Conservation (phyloP, 164 flowering plant genomes). For the Vitis amurensis region DNA sequence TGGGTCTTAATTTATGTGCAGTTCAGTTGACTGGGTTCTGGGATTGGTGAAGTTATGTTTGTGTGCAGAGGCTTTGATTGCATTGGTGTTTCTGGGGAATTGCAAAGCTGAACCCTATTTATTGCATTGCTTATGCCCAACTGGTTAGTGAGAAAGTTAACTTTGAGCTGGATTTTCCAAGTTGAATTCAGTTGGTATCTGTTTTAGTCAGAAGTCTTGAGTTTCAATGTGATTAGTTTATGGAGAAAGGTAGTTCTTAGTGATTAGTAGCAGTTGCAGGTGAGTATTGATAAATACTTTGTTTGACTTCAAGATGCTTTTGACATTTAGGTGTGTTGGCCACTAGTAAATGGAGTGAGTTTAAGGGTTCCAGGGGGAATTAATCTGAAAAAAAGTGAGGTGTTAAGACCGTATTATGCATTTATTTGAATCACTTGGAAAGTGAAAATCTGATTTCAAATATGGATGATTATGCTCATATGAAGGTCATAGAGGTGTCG, state of each 20-base stretch:
- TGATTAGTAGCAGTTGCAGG: background rate
- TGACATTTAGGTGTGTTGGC: too few species aligned
- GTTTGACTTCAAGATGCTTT: too few species aligned
- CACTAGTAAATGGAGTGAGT: too few species aligned
- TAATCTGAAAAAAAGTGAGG: too few species aligned
- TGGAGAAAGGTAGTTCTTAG: background rate
- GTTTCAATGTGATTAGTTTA: background rate
- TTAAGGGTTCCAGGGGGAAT: too few species aligned
- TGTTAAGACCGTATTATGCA: too few species aligned
- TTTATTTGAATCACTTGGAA: too few species aligned
- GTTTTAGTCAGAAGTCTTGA: background rate
- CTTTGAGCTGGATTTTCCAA: background rate
- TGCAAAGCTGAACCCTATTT: background rate
- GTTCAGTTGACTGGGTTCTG: background rate
- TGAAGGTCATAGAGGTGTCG: too few species aligned
- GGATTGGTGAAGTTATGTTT: background rate
- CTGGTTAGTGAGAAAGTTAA: constrained; percentile 1
- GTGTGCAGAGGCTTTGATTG: background rate
- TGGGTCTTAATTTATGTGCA: constrained; percentile 1
- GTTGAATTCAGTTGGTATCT: background rate
- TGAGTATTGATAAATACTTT: background rate
- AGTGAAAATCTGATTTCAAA: too few species aligned
- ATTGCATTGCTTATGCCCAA: background rate
- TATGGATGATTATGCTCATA: too few species aligned
- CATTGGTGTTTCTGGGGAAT: background rate